These are phyloP conservation scores for Gamsiella multidivaricata DNA, from an alignment of 192 early-diverging fungal genomes.

Conservation along the genomic window DNA sequence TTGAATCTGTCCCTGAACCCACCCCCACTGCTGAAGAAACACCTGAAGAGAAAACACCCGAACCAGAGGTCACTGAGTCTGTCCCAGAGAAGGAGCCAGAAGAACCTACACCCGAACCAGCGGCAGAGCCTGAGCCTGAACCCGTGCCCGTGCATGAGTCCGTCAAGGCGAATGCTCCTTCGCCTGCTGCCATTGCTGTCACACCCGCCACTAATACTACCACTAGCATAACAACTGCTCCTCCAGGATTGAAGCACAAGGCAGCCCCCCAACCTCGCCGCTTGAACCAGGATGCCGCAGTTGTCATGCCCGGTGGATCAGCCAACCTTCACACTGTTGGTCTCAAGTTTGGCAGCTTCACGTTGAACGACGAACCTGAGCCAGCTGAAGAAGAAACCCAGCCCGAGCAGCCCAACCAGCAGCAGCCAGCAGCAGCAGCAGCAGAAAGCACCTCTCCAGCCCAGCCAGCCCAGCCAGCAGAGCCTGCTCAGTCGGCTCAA, in stretches of 20 bases:
- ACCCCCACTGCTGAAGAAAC: slow-evolving; percentile 42
- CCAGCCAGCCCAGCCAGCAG: slow-evolving; percentile 21
- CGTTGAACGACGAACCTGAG: slow-evolving; percentile 66
- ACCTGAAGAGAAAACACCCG: slow-evolving; percentile 28
- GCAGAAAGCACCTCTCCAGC: slow-evolving; percentile 22
- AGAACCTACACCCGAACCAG: slow-evolving; percentile 24
- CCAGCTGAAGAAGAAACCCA: slow-evolving; percentile 23
- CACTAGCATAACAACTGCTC: slow-evolving; percentile 33
- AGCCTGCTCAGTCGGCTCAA: slow-evolving; percentile 27
- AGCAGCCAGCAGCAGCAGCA: slow-evolving; percentile 10
- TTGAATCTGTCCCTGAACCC: slow-evolving; percentile 42
- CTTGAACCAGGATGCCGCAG: slow-evolving; percentile 88
- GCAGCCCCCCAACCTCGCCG: slow-evolving; percentile 68
- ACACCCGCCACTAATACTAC: slow-evolving; percentile 29
- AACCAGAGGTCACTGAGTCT: slow-evolving; percentile 39
- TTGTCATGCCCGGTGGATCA: slow-evolving; percentile 83
- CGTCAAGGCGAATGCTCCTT: slow-evolving; percentile 6
- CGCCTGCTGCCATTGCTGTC: neutral
- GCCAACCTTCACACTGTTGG: slow-evolving; percentile 72
- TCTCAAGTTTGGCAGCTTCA: slow-evolving; percentile 85
- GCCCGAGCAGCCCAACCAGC: slow-evolving; percentile 20
- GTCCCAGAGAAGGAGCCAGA: slow-evolving; percentile 24
- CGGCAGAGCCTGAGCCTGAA: slow-evolving; percentile 30
- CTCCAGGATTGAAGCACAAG: slow-evolving; percentile 60
- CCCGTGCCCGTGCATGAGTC: slow-evolving; percentile 15